Base-by-base conservation (phyloP, 202 grass and related monocot genomes). In the Carex arenaria region DNA sequence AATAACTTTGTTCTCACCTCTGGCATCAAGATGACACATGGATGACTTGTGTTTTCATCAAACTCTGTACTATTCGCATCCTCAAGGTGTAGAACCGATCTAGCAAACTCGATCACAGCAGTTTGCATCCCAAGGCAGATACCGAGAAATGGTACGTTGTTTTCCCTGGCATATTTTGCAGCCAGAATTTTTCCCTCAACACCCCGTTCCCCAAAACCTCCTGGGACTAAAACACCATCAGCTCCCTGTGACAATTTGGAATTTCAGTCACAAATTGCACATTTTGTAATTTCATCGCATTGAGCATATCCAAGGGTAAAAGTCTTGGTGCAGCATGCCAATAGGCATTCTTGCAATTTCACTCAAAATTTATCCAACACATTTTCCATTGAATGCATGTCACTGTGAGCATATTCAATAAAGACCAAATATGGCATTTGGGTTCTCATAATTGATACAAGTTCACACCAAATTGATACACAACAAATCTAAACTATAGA, bases 61-160 rank as follows among this genome's bases (percentile, higher is more conserved):
- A 87, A 83, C 64, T 93, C 84, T 4, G 64, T 73, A 59, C 84
- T 93, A 43, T 93, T 86, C 0, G 88, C 80, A 55, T 90, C 80
- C 52, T 82, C 65, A 20, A 85, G 40, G 53, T 89, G 78, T 52
- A 90, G 68, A 90, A 93, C 64, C 1, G 86, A 90, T 7, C 86
- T 72, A 15, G 84, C 83, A 74, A 79, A 69, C 81, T 90, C 91
- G 11, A 88, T 84, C 42, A 93, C 75, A 69, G 88, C 88, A 18
- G 90, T 83, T 75, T 93, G 86, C 85, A 93, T 93, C 36, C 88
- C 90, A 17, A 88, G 80, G 23, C 88, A 86, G 66, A 93, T 88
- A 65, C 91, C 86, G 2, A 92, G 85, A 83, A 70, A 90, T 13
- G 85, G 90, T 30, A 88, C 28, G 28, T 93, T 87, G 34, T 90